Base-by-base conservation (phyloP, 805 yeast species). In the Lipomyces starkeyi region DNA sequence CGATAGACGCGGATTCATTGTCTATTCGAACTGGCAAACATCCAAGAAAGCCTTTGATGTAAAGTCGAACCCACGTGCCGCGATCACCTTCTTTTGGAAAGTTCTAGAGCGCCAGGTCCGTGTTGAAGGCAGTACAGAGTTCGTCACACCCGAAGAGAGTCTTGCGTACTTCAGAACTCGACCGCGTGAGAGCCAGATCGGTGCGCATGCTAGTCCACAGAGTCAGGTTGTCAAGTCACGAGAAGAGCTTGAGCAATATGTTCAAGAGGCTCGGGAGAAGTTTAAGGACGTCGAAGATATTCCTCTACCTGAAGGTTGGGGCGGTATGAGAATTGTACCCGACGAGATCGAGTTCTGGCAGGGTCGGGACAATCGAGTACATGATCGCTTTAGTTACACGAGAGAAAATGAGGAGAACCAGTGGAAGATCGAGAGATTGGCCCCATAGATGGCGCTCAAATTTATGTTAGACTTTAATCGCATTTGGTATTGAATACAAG, bases 161-260 rank as follows among this genome's bases (percentile, higher is more conserved):
- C 87, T 89, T 73, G 83, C 88, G 60, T 95, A 95, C 79, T 95
- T 87, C 79, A 84, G 86, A 62, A 89, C 97, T 0, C 85, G 99
- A 76, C 99, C 99, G 52, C 83, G 97, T 67, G 98, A 96, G 6
- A 90, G 97, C 37, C 88, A 90, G 76, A 87, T 95, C 69, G 98
- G 99, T 37, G 99, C 99, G 0, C 93, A 97, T 97, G 90, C 98
- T 0, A 89, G 96, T 35, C 96, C 97, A 3, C 99, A 95, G 82
- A 87, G 93, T 43, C 83, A 85, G 63, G 83, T 82, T 2, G 82
- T 93, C 49, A 74, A 76, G 14, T 78, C 81, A 56, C 83, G 97
- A 71, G 85, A 85, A 17, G 90, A 86, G 73, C 85, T 94, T 68
- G 90, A 93, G 49, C 74, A 76, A 0, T 74, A 83, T 17, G 86